These are phyloP conservation scores for Amaranthus cruentus DNA, from an alignment of 148 eudicot species.

Conservation along the genomic window DNA sequence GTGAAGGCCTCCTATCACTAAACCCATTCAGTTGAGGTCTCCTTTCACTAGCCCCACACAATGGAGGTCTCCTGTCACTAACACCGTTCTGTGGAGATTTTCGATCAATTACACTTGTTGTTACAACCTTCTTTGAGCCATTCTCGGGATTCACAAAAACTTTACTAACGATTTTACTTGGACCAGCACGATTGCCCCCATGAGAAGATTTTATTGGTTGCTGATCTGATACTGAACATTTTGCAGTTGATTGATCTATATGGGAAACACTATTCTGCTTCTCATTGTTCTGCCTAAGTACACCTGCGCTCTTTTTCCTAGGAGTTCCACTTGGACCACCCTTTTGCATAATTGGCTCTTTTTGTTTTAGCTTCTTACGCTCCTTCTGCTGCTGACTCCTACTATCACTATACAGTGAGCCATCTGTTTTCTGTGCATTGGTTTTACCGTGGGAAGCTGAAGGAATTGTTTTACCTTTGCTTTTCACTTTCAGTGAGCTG, in stretches of 20 bases:
- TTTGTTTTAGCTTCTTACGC: slow-evolving; percentile 40
- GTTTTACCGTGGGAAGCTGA: slow-evolving; percentile 41
- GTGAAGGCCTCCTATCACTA: slow-evolving; percentile 39
- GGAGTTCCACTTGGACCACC: slow-evolving; percentile 40
- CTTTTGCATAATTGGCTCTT: slow-evolving; percentile 37
- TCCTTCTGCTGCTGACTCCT: slow-evolving; percentile 44
- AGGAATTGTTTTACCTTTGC: slow-evolving; percentile 51
- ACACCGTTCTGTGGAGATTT: slow-evolving; percentile 31
- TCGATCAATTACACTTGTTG: slow-evolving; percentile 36
- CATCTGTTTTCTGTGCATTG: slow-evolving; percentile 45
- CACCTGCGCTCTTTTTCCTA: slow-evolving; percentile 40
- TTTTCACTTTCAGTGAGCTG: slow-evolving; percentile 38
- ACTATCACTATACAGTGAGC: slow-evolving; percentile 29
- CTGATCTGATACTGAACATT: slow-evolving; percentile 38
- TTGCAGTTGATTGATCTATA: slow-evolving; percentile 36
- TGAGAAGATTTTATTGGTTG: slow-evolving; percentile 39
- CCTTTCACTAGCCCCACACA: slow-evolving; percentile 27
- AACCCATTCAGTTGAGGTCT: slow-evolving; percentile 30
- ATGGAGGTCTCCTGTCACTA: slow-evolving; percentile 38
- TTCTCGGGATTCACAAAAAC: slow-evolving; percentile 38
- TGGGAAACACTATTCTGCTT: slow-evolving; percentile 61
- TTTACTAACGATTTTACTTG: slow-evolving; percentile 53
- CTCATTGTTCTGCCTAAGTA: slow-evolving; percentile 64
- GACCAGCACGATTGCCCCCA: slow-evolving; percentile 36
- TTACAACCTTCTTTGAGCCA: slow-evolving; percentile 38